Conservation (phyloP, 805 yeast species). For the Yarrowia yakushimensis region DNA sequence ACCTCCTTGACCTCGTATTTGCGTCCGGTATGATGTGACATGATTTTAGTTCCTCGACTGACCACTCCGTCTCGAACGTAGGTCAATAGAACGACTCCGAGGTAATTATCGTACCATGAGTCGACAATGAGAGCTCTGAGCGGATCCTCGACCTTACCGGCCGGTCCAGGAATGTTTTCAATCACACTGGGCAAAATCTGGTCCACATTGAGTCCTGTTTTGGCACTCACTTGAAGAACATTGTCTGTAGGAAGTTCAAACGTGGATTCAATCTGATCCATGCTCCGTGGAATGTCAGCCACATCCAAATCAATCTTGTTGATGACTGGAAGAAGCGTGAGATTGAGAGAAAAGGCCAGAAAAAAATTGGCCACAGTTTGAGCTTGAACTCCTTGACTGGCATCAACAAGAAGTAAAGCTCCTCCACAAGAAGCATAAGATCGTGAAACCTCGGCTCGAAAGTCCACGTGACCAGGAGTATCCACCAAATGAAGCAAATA, state of each 20-base stretch:
- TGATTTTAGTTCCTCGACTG: constrained; percentile 67
- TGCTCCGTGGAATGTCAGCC: constrained; percentile 77
- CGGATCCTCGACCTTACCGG: constrained; percentile 52
- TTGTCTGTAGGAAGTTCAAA: constrained; percentile 76
- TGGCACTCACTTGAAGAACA: constrained; percentile 84
- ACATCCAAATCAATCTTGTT: constrained; percentile 87
- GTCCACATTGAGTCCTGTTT: constrained; percentile 80
- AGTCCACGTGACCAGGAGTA: constrained; percentile 98
- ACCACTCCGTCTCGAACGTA: constrained; percentile 80
- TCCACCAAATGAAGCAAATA: constrained; percentile 87
- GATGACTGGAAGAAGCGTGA: constrained; percentile 80
- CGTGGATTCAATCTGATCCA: constrained; percentile 78
- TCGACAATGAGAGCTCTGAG: constrained; percentile 82
- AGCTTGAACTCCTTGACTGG: constrained; percentile 94
- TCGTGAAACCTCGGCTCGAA: constrained; percentile 86
- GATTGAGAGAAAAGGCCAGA: constrained; percentile 79
- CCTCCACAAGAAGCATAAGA: constrained; percentile 97
- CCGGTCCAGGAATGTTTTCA: constrained; percentile 76
- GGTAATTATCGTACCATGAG: constrained; percentile 93
- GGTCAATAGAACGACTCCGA: constrained; percentile 84
- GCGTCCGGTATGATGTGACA: constrained; percentile 71
- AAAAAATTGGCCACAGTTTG: constrained; percentile 98
- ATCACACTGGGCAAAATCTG: constrained; percentile 76
- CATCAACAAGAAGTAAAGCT: constrained; percentile 85
- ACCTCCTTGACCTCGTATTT: constrained; percentile 87